Base-by-base conservation (phyloP, 108 stramenopile genomes). In the Seminavis robusta region DNA sequence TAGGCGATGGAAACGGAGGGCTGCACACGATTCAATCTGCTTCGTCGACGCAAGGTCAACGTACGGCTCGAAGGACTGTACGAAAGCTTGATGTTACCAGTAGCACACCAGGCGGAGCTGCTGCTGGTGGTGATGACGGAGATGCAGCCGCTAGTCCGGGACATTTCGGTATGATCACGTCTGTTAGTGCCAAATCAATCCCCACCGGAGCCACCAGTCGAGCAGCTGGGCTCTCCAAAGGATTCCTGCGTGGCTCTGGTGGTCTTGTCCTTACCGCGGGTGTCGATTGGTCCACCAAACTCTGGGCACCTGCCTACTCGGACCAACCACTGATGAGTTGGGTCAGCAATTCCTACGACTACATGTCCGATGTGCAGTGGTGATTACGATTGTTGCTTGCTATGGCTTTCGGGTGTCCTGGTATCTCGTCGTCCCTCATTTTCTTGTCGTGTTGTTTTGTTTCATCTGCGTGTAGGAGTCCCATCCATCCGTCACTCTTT, bases 281-380 rank as follows among this genome's bases (percentile, higher is more conserved):
- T 37, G 84, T 95, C 0, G 94, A 95, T 60, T 95, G 94, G 94
- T 86, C 88, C 2, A 80, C 84, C 38, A 92, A 95, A 58, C 54
- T 95, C 23, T 94, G 90, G 90, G 81, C 86, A 27, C 90, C 90
- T 0, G 85, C 87, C 4, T 85, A 89, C 53, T 67, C 61, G 17
- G 84, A 93, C 43, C 70, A 44, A 33, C 81, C 91, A 4, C 32
- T 93, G 28, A 41, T 85, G 63, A 89, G 79, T 55, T 69, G 83
- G 29, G 77, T 89, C 40, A 90, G 83, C 59, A 76, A 84, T 54
- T 88, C 88, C 11, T 92, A 88, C 34, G 94, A 95, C 66, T 90
- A 90, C 71, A 88, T 95, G 87, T 80, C 84, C 46, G 94, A 90
- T 61, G 88, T 78, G 8, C 86, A 90, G 76, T 95, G 94, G 90